phyloP scores from a whole-genome alignment of 1,139 yeast species.

The Geotrichum restrictum region DNA sequence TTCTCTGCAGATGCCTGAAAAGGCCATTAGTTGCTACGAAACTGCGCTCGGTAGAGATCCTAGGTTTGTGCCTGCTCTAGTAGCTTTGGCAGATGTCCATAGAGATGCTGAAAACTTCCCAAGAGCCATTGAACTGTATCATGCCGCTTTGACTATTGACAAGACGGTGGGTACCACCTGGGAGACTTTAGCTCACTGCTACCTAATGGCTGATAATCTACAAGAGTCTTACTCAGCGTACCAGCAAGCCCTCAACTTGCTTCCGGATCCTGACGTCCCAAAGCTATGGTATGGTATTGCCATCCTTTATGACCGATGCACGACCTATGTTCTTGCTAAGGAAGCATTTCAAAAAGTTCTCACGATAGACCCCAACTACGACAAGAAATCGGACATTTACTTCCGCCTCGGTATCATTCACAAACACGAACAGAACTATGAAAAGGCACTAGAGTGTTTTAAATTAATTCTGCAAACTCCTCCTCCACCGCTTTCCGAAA shows the following conservation, averaged over 20 bases:
- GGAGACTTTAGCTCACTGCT: constrained; percentile 96
- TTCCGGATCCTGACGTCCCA: constrained; percentile 92
- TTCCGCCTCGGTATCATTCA: constrained; percentile 93
- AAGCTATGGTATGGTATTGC: constrained; percentile 98
- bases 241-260: constrained; percentile 87
- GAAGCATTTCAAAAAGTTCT: constrained; percentile 95
- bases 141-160: constrained; percentile 74
- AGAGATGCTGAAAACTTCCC: constrained; percentile 85
- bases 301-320: constrained; percentile 89
- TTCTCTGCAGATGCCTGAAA: constrained; percentile 78
- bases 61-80: constrained; percentile 75
- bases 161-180: constrained; percentile 93
- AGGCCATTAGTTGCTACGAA: constrained; percentile 85
- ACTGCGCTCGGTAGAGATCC: constrained; percentile 83
- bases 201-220: constrained; percentile 90
- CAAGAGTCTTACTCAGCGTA: constrained; percentile 95
- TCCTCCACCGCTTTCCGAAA: constrained; percentile 91
- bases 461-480: constrained; percentile 85
- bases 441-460: constrained; percentile 87
- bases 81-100: constrained; percentile 81
- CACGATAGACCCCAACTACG: constrained; percentile 92
- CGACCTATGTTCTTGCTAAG: constrained; percentile 93
- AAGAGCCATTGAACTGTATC: constrained; percentile 90
- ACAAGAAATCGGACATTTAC: constrained; percentile 92
- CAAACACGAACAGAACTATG: constrained; percentile 86